Evolutionary conservation across 306 rosid genomes (phyloP), one percentile per base, ranked within the genome.

Genomic region (Prunus armeniaca): DNA sequence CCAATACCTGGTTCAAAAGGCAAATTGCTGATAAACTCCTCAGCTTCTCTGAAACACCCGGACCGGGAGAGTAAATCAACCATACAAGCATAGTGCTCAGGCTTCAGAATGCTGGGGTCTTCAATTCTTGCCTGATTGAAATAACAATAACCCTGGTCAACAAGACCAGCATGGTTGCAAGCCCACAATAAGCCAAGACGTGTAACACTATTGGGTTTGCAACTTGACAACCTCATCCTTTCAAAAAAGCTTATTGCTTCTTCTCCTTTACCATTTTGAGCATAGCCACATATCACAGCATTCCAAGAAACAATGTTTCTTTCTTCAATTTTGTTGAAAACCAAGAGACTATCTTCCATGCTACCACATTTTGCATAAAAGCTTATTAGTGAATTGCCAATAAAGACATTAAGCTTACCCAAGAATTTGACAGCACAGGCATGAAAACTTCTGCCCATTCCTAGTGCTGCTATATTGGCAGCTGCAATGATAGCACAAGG

Each of bases 21-120:
- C 82, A 94, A 30, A 25, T 81, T 82, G 25, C 46, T 51, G 69
- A 94, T 78, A 71, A 94, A 91, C 62, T 76, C 55, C 83, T 89
- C 75, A 2, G 98, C 97, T 84, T 83, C 85, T 72, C 52, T 69
- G 72, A 94, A 91, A 60, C 84, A 75, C 61, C 96, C 97, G 0
- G 93, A 90, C 68, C 96, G 91, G 4, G 98, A 79, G 14, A 94
- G 91, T 65, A 90, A 68, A 84, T 94, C 93, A 52, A 94, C 98
- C 90, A 91, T 84, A 76, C 98, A 94, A 75, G 96, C 98, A 88
- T 91, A 91, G 63, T 94, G 97, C 85, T 91, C 97, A 0, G 98
- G 79, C 77, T 82, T 91, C 30, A 94, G 84, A 84, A 89, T 64
- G 72, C 64, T 6, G 11, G 92, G 89, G 70, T 47, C 71, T 66